Base-by-base conservation (phyloP, 768 basidiomycete species). In the Gymnopilus junonius region DNA sequence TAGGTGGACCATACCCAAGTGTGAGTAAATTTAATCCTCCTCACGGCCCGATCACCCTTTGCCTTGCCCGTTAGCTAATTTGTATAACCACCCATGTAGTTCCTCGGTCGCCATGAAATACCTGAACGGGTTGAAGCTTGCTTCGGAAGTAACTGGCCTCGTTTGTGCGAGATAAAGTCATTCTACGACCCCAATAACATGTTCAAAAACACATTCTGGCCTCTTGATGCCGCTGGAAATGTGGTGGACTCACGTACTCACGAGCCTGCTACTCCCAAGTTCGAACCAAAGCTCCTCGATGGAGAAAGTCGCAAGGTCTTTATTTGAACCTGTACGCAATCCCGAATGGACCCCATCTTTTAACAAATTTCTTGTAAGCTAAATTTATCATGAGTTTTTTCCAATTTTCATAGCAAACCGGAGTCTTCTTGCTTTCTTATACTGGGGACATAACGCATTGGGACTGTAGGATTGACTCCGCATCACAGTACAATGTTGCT, bases 1-100 rank as follows among this genome's bases (percentile, higher is more conserved):
- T 87, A 45, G 95, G 95, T 29, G 94, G 93, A 21, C 90, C 94
- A 1, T 85, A 89, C 71, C 95, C 95, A 6, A 92, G 91, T 67
- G 94, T 95, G 73, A 76, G 90, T 83, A 12, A 64, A 64, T 17
- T 39, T 59, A 40, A 10, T 54, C 54, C 50, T 40, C 64, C 23
- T 67, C 15, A 10, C 15, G 8, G 12, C 65, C 58, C 58, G 17
- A n/a, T 57, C 15, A 43, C 2, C 58, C 31, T 48, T 53, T 59
- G 45, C 25, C 10, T 25, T 14, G 45, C 4, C 14, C 25, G 3
- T 48, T 25, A 12, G 21, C 45, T 48, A 12, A 48, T 8, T 48
- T 27, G 5, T 27, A 21, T 17, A 23, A 23, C 23, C 8, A 37
- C 61, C 67, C 67, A 58, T 55, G 20, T 74, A 93, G 92, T 92